A percentile compares a stretch with the other conserved stretches of the same genome.
Evolutionary conservation across 73 alveolate species (phyloP).

Genomic region (Paramecium primaurelia): DNA sequence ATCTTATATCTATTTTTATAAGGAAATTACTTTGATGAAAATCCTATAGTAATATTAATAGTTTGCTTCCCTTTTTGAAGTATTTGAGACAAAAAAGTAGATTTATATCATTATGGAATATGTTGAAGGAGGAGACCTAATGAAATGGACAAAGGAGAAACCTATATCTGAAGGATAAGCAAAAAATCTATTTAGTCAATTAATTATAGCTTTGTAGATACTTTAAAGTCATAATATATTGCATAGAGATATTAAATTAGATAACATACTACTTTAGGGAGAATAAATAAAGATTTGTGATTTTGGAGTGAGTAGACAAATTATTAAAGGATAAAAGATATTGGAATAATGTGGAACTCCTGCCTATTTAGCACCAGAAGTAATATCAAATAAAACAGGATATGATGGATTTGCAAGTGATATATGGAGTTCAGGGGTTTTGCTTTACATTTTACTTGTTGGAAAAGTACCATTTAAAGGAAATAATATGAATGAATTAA

Average conservation of each 20-base stretch:
- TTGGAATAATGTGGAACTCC: slow-evolving; percentile 99
- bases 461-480: slow-evolving; percentile 98
- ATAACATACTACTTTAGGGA: slow-evolving; percentile 90
- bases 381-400: slow-evolving; percentile 87
- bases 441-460: slow-evolving; percentile 87
- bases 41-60: slow-evolving; percentile 55
- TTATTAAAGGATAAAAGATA: slow-evolving; percentile 81
- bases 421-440: slow-evolving; percentile 97
- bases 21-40: slow-evolving; percentile 67
- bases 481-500: slow-evolving; percentile 86
- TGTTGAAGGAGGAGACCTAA: slow-evolving; percentile 91
- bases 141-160: slow-evolving; percentile 89
- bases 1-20: slow-evolving; percentile 42
- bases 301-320: slow-evolving; percentile 92
- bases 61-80: slow-evolving; percentile 84
- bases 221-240: slow-evolving; percentile 84
- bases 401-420: slow-evolving; percentile 96
- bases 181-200: slow-evolving; percentile 83
- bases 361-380: slow-evolving; percentile 99
- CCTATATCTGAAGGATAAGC: slow-evolving; percentile 86
- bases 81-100: slow-evolving; percentile 89
- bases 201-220: slow-evolving; percentile 78
- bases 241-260: slow-evolving; percentile 97
- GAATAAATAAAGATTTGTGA: slow-evolving; percentile 92
- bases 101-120: slow-evolving; percentile 91